Percentiles rank a stretch among this genome's conserved stretches.
phyloP scores from a whole-genome alignment of 2,329 filamentous ascomycete genomes.

The Myrmaecium sp. region DNA sequence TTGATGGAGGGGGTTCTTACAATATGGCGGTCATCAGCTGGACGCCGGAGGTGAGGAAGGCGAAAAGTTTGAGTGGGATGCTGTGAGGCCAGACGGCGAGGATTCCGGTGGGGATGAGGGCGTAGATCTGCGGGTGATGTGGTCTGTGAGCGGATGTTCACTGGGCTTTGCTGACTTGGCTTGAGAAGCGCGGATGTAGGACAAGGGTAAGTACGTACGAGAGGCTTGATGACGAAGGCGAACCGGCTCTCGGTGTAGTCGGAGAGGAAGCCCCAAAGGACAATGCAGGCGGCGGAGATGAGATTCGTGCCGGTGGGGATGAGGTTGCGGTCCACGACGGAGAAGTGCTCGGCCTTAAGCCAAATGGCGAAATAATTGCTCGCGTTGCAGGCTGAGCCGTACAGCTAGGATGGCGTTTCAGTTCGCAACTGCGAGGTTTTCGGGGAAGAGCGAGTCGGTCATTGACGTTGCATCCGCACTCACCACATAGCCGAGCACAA shows the following conservation, averaged over 20 bases:
- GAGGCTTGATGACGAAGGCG: too few species aligned
- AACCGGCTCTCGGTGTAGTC: conserved; percentile 7
- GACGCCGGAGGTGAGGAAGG: conserved; percentile 13
- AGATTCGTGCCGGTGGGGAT: conserved; percentile 7
- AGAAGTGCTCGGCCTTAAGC: conserved; percentile 8
- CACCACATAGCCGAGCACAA: conserved; percentile 14
- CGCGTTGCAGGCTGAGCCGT: conserved; percentile 13
- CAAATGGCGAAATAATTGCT: conserved; percentile 10
- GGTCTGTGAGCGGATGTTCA: too few species aligned
- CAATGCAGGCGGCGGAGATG: conserved; percentile 5
- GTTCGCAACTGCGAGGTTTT: too few species aligned
- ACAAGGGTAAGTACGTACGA: too few species aligned
- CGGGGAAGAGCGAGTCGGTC: too few species aligned
- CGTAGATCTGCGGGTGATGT: conserved; percentile 11
- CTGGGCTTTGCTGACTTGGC: too few species aligned
- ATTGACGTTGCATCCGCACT: too few species aligned
- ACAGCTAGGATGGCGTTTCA: too few species aligned
- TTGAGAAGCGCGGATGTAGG: not conserved
- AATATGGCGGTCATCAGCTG: conserved; percentile 21
- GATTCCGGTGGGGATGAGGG: conserved; percentile 17
- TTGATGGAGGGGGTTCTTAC: conserved; percentile 7
- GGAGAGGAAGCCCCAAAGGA: conserved; percentile 9
- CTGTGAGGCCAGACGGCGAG: conserved; percentile 13
- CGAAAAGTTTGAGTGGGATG: conserved; percentile 12
- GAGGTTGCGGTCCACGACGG: conserved; percentile 6